Conservation (phyloP, 257 asterid genomes). For the Primulina eburnea region DNA sequence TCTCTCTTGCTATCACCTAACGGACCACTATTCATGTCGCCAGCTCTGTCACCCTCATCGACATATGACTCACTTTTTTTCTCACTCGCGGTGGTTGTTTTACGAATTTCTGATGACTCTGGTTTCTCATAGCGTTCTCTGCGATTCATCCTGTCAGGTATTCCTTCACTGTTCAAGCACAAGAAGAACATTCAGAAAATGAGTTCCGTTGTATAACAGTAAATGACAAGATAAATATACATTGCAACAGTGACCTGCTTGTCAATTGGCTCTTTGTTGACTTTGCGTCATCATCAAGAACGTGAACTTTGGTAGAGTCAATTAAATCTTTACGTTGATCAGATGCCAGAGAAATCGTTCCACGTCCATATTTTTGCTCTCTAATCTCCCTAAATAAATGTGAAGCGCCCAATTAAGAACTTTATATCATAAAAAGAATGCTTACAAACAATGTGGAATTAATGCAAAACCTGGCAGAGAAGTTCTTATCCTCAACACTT, state of each 20-base stretch:
- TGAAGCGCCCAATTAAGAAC: slow-evolving; percentile 21
- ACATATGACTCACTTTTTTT: slow-evolving; percentile 41
- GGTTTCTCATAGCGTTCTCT: slow-evolving; percentile 35
- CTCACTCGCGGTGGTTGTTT: slow-evolving; percentile 30
- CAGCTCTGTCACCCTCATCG: slow-evolving; percentile 32
- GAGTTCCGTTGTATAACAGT: slow-evolving; percentile 16
- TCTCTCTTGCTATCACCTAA: slow-evolving; percentile 34
- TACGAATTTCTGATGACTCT: slow-evolving; percentile 34
- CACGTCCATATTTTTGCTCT: slow-evolving; percentile 32
- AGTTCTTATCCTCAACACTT: slow-evolving; percentile 37
- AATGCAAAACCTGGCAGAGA: slow-evolving; percentile 40
- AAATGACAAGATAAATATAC: slow-evolving; percentile 14
- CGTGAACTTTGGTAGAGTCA: slow-evolving; percentile 32
- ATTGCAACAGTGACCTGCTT: slow-evolving; percentile 41
- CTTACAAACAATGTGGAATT: slow-evolving; percentile 10
- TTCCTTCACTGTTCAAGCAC: slow-evolving; percentile 40
- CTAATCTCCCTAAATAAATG: slow-evolving; percentile 42
- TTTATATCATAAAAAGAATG: slow-evolving; percentile 12
- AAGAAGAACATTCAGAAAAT: slow-evolving; percentile 20
- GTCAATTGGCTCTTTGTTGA: slow-evolving; percentile 36
- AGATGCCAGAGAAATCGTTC: slow-evolving; percentile 31
- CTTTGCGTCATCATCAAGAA: slow-evolving; percentile 36
- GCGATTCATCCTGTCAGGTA: slow-evolving; percentile 38
- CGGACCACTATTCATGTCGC: slow-evolving; percentile 35
- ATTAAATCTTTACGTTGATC: slow-evolving; percentile 33